Base-by-base conservation (phyloP, 371 early-diverging fungal species). In the Zychaea mexicana region DNA sequence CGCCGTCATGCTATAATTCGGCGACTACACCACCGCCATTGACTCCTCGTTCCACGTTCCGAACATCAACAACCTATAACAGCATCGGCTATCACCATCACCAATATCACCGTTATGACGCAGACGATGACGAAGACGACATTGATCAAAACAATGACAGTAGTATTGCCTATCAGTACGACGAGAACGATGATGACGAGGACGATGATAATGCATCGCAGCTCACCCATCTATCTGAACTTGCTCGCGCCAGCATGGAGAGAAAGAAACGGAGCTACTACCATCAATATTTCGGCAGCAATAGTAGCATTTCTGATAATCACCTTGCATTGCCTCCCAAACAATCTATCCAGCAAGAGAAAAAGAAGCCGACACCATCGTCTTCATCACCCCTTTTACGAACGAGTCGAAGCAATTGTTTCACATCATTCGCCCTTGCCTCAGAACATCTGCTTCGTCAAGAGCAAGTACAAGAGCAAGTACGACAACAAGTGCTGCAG, bases 121-220 rank as follows among this genome's bases (percentile, higher is more conserved):
- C 0, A 22, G 56, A 56, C 13, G 22, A 56, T 28, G 19, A 46
- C 12, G 60, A 54, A 17, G 52, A 28, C 24, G 52, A 52, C n/a
- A 27, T n/a, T n/a, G n/a, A n/a, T n/a, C n/a, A n/a, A n/a, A n/a
- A n/a, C n/a, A n/a, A n/a, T n/a, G n/a, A n/a, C n/a, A n/a, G n/a
- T n/a, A n/a, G n/a, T n/a, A n/a, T n/a, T n/a, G n/a, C n/a, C n/a
- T n/a, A n/a, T n/a, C n/a, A n/a, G n/a, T n/a, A n/a, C n/a, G n/a
- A n/a, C n/a, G n/a, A n/a, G n/a, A 49, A n/a, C 49, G n/a, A 54
- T 30, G 0, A 26, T 27, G 47, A 60, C n/a, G 60, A 60, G 22
- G 60, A 60, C 27, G 66, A 65, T 24, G 65, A 64, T 27, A 27
- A 31, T 26, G 52, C 66, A 21, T 60, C 60, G 8, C 66, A 65